Evolutionary conservation across 1,284 basidiomycete species (phyloP).

Genomic region (Inonotus hispidus): DNA sequence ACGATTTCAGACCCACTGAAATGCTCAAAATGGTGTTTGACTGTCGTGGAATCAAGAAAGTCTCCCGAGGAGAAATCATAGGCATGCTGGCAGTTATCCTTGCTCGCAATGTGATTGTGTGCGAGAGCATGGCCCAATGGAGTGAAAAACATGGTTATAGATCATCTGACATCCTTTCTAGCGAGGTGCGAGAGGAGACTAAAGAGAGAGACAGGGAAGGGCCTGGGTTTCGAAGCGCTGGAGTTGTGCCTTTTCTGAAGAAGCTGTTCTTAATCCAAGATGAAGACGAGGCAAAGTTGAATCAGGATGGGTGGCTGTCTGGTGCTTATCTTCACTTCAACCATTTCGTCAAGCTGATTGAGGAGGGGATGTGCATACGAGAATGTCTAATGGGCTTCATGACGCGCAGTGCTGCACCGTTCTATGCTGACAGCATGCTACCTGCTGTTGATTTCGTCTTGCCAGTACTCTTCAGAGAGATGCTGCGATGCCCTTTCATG

Average conservation of each 20-base stretch:
- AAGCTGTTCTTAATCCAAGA: not conserved
- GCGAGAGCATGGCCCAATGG: too few species aligned
- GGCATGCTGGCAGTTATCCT: not conserved
- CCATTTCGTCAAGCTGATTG: not conserved
- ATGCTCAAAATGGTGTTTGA: not conserved
- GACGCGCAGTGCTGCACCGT: not conserved
- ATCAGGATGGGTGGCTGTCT: not conserved
- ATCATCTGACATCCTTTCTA: not conserved
- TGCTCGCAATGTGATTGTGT: not conserved
- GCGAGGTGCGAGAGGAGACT: not conserved
- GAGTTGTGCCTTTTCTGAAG: not conserved
- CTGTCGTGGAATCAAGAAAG: not conserved
- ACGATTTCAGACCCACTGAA: constrained; percentile 4
- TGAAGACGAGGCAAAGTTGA: not conserved
- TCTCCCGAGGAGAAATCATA: not conserved
- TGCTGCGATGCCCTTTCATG: not conserved
- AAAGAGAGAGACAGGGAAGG: too few species aligned
- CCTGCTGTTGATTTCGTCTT: not conserved
- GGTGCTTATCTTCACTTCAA: not conserved
- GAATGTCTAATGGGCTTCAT: not conserved
- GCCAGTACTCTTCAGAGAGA: not conserved
- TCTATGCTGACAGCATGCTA: not conserved
- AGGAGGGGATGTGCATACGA: not conserved
- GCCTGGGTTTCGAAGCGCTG: not conserved
- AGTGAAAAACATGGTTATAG: not conserved